A percentile compares a stretch with the other conserved stretches of the same genome.
phyloP scores from a whole-genome alignment of 345 rosid genomes.

The Nephelium lappaceum region DNA sequence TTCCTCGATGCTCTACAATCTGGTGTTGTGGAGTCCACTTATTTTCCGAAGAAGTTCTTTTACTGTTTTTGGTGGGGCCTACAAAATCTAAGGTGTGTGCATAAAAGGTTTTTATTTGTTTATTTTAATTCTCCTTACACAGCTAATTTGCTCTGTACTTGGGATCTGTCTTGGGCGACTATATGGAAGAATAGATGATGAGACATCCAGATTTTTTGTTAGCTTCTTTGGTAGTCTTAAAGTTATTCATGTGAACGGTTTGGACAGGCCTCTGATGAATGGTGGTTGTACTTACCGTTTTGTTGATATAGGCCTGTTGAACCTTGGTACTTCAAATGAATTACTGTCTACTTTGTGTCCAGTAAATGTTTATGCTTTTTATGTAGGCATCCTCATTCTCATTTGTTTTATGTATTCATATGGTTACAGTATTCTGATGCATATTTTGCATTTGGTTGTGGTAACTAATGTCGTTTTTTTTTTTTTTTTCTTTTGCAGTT shows the following conservation, averaged over 20 bases:
- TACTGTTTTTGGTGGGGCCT: conserved; percentile 90
- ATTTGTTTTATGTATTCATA: conserved; percentile 6
- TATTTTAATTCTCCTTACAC: not conserved
- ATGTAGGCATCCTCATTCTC: not conserved
- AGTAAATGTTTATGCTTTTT: not conserved
- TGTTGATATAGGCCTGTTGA: not conserved
- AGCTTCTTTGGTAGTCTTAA: not conserved
- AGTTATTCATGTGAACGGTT: not conserved
- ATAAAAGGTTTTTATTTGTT: not conserved
- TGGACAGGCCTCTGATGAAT: not conserved
- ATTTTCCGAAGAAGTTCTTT: conserved; percentile 69
- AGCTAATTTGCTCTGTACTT: not conserved
- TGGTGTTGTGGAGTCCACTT: conserved; percentile 58
- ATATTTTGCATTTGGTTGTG: not conserved
- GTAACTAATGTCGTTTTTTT: not conserved
- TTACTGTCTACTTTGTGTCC: not conserved
- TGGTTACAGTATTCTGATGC: not conserved
- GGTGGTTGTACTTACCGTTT: not conserved
- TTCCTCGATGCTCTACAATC: conserved; percentile 56
- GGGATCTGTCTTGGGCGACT: not conserved
- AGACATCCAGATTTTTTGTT: conserved; percentile 2
- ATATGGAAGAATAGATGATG: not conserved
- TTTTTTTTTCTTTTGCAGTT: conserved; percentile 37
- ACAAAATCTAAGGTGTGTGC: conserved; percentile 64
- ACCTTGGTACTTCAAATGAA: not conserved